Conservation (phyloP, 2,329 filamentous ascomycete species). For the Ascochyta koolunga region DNA sequence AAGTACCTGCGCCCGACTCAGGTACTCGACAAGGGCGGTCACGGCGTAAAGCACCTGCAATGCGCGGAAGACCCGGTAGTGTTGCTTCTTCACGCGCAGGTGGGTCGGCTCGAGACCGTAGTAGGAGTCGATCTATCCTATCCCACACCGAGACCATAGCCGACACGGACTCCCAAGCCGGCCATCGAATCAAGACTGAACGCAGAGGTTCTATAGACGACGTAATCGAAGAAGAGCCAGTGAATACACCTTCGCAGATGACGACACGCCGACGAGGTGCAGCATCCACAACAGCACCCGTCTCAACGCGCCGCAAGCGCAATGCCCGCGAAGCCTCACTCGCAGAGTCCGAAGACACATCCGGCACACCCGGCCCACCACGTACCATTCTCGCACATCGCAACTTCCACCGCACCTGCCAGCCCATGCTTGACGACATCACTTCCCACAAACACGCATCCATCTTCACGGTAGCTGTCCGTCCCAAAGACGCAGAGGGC, state of each 20-base stretch:
- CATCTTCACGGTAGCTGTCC: slow-evolving; percentile 57
- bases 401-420: slow-evolving; percentile 56
- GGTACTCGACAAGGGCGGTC: slow-evolving; percentile 39
- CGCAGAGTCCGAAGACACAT: slow-evolving; percentile 40
- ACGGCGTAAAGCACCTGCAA: slow-evolving; percentile 38
- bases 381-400: slow-evolving; percentile 52
- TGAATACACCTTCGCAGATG: slow-evolving; percentile 38
- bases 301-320: slow-evolving; percentile 51
- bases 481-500: slow-evolving; percentile 57
- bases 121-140: slow-evolving; percentile 56
- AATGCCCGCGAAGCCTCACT: slow-evolving; percentile 41
- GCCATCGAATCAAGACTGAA: slow-evolving; percentile 54
- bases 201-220: slow-evolving; percentile 52
- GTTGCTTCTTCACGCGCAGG: slow-evolving; percentile 55
- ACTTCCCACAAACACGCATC: slow-evolving; percentile 58
- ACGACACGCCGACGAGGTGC: slow-evolving; percentile 40
- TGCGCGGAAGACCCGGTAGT: slow-evolving; percentile 47
- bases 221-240: slow-evolving; percentile 45
- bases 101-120: slow-evolving; percentile 52
- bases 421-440: slow-evolving; percentile 59
- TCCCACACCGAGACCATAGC: slow-evolving; percentile 53
- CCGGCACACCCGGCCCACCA: slow-evolving; percentile 32
- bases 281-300: slow-evolving; percentile 28
- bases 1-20: slow-evolving; percentile 32
- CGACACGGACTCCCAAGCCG: slow-evolving; percentile 49